These are phyloP conservation scores for Myxozyma mucilagina DNA, from an alignment of 805 yeast genomes.

Conservation along the genomic window DNA sequence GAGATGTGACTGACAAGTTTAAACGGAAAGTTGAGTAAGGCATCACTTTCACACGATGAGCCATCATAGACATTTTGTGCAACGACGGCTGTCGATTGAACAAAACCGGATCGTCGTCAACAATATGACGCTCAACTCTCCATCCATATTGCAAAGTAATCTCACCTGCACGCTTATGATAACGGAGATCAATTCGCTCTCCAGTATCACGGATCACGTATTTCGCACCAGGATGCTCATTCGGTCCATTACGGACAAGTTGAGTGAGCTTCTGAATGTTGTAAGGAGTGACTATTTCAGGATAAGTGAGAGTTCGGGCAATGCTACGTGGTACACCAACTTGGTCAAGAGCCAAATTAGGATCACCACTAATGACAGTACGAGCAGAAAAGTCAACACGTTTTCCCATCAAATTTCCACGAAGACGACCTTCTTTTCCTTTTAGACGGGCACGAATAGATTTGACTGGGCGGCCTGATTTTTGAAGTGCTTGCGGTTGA, in stretches of 20 bases:
- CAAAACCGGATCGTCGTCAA: constrained; percentile 96
- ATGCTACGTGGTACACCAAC: constrained; percentile 98
- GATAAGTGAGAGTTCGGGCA: constrained; percentile 93
- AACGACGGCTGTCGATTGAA: constrained; percentile 99
- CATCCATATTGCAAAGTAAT: constrained; percentile 97
- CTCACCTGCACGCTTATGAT: constrained; percentile 97
- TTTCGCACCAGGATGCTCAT: constrained; percentile 99
- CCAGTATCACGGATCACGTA: constrained; percentile 98
- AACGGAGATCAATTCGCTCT: constrained; percentile 95
- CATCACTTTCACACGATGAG: constrained; percentile 97
- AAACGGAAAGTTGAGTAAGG: constrained; percentile 97
- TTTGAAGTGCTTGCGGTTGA: constrained; percentile 98
- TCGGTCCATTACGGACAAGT: constrained; percentile 95
- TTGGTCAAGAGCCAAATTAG: constrained; percentile 94
- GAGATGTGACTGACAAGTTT: constrained; percentile 95
- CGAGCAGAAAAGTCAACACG: constrained; percentile 99
- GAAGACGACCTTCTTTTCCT: constrained; percentile 98
- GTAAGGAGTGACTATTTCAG: constrained; percentile 97
- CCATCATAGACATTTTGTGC: constrained; percentile 99
- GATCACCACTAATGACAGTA: constrained; percentile 99
- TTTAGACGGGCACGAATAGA: constrained; percentile 98
- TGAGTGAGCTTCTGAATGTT: constrained; percentile 92
- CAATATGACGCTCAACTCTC: constrained; percentile 97
- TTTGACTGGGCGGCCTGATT: constrained; percentile 97
- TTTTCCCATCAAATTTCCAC: constrained; percentile 99